Percentiles rank a stretch among this genome's conserved stretches.
Evolutionary conservation across 1,284 basidiomycete species (phyloP).

Genomic region (Puccinia triticina): DNA sequence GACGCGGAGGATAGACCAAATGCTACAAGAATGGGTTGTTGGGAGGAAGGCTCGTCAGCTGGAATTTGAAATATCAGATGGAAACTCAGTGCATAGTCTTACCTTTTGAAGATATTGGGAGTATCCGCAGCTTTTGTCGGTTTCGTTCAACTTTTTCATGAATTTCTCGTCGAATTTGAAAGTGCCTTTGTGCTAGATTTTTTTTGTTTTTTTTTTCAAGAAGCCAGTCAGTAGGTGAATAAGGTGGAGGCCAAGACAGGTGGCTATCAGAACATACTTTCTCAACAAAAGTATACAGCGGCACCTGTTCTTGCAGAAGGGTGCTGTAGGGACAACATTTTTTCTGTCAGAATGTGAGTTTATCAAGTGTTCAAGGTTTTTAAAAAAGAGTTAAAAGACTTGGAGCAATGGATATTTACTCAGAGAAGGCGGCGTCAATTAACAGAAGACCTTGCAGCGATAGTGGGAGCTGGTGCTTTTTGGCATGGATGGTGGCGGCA

Average conservation of each 20-base stretch:
- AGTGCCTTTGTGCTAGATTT: not conserved
- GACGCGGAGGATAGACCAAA: conserved; percentile 20
- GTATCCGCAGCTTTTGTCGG: conserved; percentile 68
- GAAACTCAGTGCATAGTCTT: conserved; percentile 57
- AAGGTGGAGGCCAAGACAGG: not conserved
- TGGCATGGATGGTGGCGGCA: conserved; percentile 55
- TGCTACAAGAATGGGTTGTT: not conserved
- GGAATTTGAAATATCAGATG: conserved; percentile 66
- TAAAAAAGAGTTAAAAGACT: not conserved
- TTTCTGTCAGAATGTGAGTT: not conserved
- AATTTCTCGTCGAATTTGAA: conserved; percentile 64
- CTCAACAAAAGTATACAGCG: conserved; percentile 16
- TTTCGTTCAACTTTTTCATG: conserved; percentile 67
- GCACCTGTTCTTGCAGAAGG: conserved; percentile 24
- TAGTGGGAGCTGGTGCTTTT: conserved; percentile 53
- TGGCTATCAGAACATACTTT: conserved; percentile 7
- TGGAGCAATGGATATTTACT: not conserved
- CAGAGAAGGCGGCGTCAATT: conserved; percentile 57
- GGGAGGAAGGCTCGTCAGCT: not conserved
- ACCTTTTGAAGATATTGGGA: conserved; percentile 69
- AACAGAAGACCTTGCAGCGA: conserved; percentile 59
- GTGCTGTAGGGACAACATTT: not conserved
- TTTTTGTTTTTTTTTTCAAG: not conserved
- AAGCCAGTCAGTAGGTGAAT: not conserved
- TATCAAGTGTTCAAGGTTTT: not conserved